These are phyloP conservation scores for Trichoderma asperelloides DNA, from an alignment of 495 filamentous ascomycete genomes.

Conservation along the genomic window DNA sequence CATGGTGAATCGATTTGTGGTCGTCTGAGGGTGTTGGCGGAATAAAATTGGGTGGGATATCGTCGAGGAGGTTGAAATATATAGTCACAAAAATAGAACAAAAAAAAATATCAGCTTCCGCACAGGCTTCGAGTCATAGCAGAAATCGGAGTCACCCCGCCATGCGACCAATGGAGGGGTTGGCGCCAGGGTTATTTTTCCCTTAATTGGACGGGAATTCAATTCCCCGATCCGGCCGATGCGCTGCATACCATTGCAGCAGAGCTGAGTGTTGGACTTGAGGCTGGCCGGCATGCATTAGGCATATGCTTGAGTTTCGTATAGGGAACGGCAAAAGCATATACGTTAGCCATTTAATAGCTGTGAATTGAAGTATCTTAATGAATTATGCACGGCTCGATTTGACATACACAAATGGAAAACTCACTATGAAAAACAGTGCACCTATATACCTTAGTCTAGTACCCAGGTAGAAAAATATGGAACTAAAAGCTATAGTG, in stretches of 20 bases:
- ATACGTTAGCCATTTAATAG: no score
- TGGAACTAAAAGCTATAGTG: no score
- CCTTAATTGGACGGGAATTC: background rate
- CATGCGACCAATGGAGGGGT: constrained; percentile 7
- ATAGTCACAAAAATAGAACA: background rate
- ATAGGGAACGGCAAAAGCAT: no score
- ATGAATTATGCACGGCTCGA: no score
- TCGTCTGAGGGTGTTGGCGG: background rate
- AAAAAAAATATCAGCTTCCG: background rate
- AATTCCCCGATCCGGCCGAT: constrained; percentile 1
- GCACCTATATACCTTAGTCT: no score
- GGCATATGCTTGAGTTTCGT: no score
- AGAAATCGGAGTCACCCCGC: constrained; percentile 5
- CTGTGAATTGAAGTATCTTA: no score
- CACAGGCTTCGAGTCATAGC: background rate
- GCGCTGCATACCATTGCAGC: background rate
- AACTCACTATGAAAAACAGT: no score
- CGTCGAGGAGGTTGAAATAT: background rate
- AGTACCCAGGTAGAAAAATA: no score
- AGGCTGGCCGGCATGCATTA: no score
- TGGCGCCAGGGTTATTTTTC: background rate
- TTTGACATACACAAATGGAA: no score
- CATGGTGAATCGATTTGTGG: constrained; percentile 26
- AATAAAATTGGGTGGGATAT: background rate
- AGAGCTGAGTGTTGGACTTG: no score